Percentiles rank a stretch among this genome's conserved stretches.
Evolutionary conservation across 164 flowering plant species (phyloP).

Genomic region (Litsea cubeba): DNA sequence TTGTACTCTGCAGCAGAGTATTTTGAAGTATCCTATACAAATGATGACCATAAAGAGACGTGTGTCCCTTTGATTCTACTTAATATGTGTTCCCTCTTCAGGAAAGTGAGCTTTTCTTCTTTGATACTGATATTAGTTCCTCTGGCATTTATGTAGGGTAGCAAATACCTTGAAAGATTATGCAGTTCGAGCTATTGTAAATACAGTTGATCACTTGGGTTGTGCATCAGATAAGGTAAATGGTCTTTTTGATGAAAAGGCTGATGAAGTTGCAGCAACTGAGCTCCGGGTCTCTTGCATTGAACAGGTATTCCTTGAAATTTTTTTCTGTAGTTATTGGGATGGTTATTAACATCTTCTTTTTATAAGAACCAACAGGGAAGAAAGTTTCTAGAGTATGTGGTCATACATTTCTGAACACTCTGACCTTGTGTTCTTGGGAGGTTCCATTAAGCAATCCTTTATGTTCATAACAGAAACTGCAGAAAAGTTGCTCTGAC

Average conservation of each 20-base stretch:
- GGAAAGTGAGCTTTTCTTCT: background rate
- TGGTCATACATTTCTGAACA: background rate
- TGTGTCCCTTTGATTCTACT: constrained; percentile 27
- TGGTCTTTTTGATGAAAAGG: constrained; percentile 72
- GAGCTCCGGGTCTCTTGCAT: constrained; percentile 75
- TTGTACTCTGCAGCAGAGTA: constrained; percentile 94
- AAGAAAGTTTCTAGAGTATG: background rate
- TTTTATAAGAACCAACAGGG: too few species aligned
- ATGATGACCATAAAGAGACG: constrained; percentile 79
- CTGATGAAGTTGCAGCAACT: constrained; percentile 64
- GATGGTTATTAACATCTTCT: too few species aligned
- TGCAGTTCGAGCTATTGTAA: constrained; percentile 79
- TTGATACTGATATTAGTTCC: background rate
- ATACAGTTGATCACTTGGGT: constrained; percentile 93
- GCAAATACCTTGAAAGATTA: constrained; percentile 82
- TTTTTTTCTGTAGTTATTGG: too few species aligned
- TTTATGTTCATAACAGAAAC: background rate
- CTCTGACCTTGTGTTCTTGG: background rate
- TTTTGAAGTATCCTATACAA: constrained; percentile 78
- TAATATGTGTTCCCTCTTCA: background rate
- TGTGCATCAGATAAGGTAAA: constrained; percentile 74
- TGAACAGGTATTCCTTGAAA: constrained; percentile 53
- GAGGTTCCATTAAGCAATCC: background rate
- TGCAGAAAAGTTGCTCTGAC: constrained; percentile 1
- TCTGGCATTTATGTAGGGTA: constrained; percentile 44